Evolutionary conservation across 2,329 filamentous ascomycete species (phyloP).

Genomic region (Tympanopsis confertula): DNA sequence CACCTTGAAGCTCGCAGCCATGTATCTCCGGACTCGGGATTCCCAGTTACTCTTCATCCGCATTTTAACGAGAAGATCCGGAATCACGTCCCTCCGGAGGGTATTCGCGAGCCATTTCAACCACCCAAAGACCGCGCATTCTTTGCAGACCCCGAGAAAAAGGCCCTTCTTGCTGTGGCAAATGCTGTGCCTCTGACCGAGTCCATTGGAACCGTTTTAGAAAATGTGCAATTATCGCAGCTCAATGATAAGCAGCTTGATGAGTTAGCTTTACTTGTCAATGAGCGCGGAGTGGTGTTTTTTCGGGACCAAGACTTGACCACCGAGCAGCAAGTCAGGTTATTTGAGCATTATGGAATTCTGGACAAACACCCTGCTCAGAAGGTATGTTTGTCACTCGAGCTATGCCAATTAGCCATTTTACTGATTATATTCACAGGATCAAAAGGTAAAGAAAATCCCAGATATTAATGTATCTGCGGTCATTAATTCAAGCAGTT

Average conservation of each 20-base stretch:
- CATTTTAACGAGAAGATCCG: constrained; percentile 32
- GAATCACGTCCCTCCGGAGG: constrained; percentile 24
- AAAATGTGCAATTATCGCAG: constrained; percentile 31
- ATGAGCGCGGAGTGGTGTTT: constrained; percentile 29
- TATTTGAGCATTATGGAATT: constrained; percentile 35
- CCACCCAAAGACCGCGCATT: constrained; percentile 20
- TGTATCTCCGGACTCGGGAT: constrained; percentile 34
- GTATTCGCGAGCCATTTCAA: constrained; percentile 13
- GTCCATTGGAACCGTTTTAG: constrained; percentile 23
- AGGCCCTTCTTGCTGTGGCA: constrained; percentile 24
- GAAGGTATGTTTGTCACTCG: constrained; percentile 12
- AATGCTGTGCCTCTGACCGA: constrained; percentile 27
- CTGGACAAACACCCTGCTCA: constrained; percentile 34
- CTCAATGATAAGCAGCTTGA: constrained; percentile 33
- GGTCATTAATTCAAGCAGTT: constrained; percentile 27
- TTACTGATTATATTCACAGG: too few species aligned
- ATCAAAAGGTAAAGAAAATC: constrained; percentile 8
- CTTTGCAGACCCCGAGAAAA: constrained; percentile 31
- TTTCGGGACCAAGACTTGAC: constrained; percentile 37
- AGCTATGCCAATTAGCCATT: neutral
- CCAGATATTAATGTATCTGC: constrained; percentile 2
- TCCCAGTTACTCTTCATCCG: constrained; percentile 30
- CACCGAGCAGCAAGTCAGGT: constrained; percentile 23
- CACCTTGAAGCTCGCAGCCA: constrained; percentile 31
- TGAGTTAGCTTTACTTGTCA: constrained; percentile 29